These are phyloP conservation scores for Cucurbita maxima DNA, from an alignment of 306 rosid genomes.

Conservation along the genomic window DNA sequence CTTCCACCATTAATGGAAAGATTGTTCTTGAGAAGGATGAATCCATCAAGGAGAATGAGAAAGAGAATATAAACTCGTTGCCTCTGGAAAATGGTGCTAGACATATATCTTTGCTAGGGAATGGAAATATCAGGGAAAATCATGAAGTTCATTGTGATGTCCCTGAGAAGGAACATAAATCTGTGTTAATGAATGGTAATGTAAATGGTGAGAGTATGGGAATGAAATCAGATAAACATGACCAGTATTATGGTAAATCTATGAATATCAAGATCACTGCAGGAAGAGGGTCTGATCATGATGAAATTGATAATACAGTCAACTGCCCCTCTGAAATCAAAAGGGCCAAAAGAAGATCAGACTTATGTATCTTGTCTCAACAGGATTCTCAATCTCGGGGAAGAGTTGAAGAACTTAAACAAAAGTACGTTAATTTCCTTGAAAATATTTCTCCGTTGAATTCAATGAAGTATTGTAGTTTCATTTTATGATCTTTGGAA, in stretches of 20 bases:
- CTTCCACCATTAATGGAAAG: conserved; percentile 42
- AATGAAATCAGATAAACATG: conserved; percentile 23
- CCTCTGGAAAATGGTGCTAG: conserved; percentile 37
- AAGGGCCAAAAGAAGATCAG: conserved; percentile 49
- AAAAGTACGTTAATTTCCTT: conserved; percentile 33
- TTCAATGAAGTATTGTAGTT: not conserved
- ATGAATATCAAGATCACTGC: conserved; percentile 17
- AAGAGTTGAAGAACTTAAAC: conserved; percentile 51
- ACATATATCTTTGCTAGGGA: conserved; percentile 19
- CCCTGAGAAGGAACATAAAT: conserved; percentile 13
- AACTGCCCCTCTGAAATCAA: conserved; percentile 11
- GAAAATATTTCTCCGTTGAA: not conserved
- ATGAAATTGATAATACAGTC: conserved; percentile 28
- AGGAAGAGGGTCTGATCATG: conserved; percentile 16
- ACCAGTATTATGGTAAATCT: conserved; percentile 17
- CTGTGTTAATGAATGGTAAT: conserved; percentile 24
- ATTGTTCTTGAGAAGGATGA: conserved; percentile 25
- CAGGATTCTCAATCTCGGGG: conserved; percentile 44
- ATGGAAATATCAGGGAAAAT: conserved; percentile 27
- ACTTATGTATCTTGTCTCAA: conserved; percentile 40
- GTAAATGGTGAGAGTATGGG: conserved; percentile 14
- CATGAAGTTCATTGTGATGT: conserved; percentile 19
- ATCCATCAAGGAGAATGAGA: conserved; percentile 35
- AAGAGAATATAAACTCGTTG: conserved; percentile 34
- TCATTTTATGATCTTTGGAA: not conserved